Evolutionary conservation across 345 rosid genomes (phyloP).

Genomic region (Zanthoxylum bungeanum): DNA sequence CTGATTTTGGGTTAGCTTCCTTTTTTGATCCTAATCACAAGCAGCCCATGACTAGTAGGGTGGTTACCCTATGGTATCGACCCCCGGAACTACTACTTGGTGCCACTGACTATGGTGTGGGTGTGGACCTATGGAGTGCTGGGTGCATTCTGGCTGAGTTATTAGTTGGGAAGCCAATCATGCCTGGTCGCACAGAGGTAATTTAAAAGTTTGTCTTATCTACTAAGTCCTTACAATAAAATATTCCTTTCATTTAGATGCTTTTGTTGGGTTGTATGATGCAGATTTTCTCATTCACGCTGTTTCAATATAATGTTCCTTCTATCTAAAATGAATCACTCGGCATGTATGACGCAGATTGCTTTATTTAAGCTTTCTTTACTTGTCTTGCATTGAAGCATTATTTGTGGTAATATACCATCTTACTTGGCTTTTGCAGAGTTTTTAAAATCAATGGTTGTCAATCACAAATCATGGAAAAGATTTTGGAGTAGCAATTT

Average conservation of each 20-base stretch:
- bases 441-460: constrained; percentile 8
- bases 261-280: background rate
- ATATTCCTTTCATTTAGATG: constrained; percentile 2
- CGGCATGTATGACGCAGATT: background rate
- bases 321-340: background rate
- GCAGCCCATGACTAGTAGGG: constrained; percentile 83
- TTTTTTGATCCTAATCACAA: constrained; percentile 77
- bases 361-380: background rate
- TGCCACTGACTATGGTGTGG: constrained; percentile 75
- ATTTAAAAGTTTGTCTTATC: background rate
- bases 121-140: constrained; percentile 87
- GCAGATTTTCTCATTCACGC: background rate
- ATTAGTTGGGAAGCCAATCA: constrained; percentile 72
- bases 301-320: background rate
- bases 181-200: constrained; percentile 93
- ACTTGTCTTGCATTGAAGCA: background rate
- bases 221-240: background rate
- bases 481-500: background rate
- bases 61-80: constrained; percentile 83
- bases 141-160: constrained; percentile 82
- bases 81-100: constrained; percentile 93
- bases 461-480: background rate
- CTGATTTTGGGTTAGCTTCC: constrained; percentile 85
- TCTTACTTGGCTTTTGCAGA: background rate
- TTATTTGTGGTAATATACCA: background rate